These are phyloP conservation scores for Pyrenula massariospora DNA, from an alignment of 495 filamentous ascomycete species.

Conservation along the genomic window DNA sequence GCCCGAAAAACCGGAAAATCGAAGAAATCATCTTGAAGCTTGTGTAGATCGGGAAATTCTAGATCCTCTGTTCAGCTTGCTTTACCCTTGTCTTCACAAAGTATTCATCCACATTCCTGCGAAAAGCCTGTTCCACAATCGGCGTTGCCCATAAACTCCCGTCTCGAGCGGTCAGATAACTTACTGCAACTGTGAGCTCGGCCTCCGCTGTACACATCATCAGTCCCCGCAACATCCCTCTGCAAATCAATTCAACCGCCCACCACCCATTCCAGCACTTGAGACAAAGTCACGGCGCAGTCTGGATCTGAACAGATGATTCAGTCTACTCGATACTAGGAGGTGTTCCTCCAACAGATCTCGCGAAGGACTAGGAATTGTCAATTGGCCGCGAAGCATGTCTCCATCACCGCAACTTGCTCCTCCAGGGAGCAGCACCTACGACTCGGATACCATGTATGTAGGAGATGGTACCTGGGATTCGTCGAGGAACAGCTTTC, in stretches of 20 bases:
- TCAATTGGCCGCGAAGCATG: conserved; percentile 17
- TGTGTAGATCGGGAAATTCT: not conserved
- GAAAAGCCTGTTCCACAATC: no score
- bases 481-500: conserved; percentile 66
- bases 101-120: no score
- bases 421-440: conserved; percentile 69
- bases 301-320: not conserved
- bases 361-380: no score
- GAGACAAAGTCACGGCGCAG: not conserved
- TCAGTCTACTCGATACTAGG: not conserved
- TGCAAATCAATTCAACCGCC: not conserved
- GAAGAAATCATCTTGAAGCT: no score
- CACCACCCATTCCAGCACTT: not conserved
- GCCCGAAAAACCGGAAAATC: not conserved
- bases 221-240: not conserved
- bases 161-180: not conserved
- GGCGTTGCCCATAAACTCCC: not conserved
- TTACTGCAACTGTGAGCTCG: not conserved
- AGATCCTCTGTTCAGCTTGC: not conserved
- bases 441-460: conserved; percentile 68
- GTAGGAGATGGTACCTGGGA: conserved; percentile 95
- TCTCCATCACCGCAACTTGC: conserved; percentile 42
- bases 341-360: not conserved
- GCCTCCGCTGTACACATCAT: not conserved
- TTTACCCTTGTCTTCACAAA: not conserved